Evolutionary conservation across 2,329 filamentous ascomycete genomes (phyloP), one percentile per base, ranked within the genome.

Genomic region (Anthostomella pinea): DNA sequence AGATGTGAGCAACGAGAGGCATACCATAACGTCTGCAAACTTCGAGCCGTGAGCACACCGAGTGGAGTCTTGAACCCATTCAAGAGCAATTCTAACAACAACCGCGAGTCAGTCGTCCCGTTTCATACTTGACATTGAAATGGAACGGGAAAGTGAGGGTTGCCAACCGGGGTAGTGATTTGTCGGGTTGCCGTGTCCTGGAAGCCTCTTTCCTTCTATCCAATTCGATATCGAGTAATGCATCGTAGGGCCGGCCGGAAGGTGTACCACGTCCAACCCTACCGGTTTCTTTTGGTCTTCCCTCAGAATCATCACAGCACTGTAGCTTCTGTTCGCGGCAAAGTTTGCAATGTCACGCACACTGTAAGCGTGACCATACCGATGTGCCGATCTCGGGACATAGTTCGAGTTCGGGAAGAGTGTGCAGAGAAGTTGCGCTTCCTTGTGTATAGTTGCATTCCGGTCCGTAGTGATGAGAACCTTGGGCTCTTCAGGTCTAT

Each of bases 31-130:
- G 76, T 80, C 46, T 84, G 77, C 68, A 98, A 93, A 2, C 96
- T 70, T 54, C 88, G 83, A 7, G 90, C 91, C 0, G 90, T 88
- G 24, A 97, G 70, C 8, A 95, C 72, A 66, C 93, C 93, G 2
- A 98, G 74, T 0, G 91, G 88, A 0, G 93, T 98, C 54, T 86
- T 85, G 72, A 98, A 98, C 60, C 93, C 91, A 65, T 97, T 97
- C 33, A 96, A 73, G 22, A 95, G 60, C 75, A 96, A 72, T 64
- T 96, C 91, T 27, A 17, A 25, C n/a, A 6, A 4, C 11, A 9
- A 25, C 13, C 6, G 11, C 13, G 25, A 16, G 13, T 27, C 3
- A 27, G 25, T 7, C n/a, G 7, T n/a, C 11, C 7, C 24, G 5
- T 6, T 26, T 26, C 15, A 25, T 27, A 15, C 25, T 16, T 10